Evolutionary conservation across 73 alveolate species (phyloP), one percentile per base, ranked within the genome.

Genomic region (Paramecium sexaurelia): DNA sequence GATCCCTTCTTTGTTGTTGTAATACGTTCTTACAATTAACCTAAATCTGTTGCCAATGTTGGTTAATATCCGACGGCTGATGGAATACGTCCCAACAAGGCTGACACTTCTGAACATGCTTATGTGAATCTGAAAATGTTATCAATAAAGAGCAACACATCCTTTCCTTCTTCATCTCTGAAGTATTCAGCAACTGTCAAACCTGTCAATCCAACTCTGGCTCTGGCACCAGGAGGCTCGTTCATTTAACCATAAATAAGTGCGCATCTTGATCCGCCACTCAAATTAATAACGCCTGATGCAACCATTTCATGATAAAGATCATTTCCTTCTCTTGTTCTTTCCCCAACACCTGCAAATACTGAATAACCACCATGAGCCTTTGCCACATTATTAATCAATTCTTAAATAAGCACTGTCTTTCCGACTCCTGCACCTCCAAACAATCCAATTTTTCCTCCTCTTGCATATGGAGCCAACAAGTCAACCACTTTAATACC

Each of bases 371-470:
- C 99, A 45, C 99, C 99, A 91, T 96, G 99, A 82, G 87, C 94
- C 92, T 93, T 94, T 67, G 99, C 99, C 61, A 97, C 99, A 95
- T 97, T 97, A 95, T 97, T 97, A 92, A 97, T 97, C 85, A 97
- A 97, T 92, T 97, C 99, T 99, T 97, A 96, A 96, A 97, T 97
- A 56, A 97, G 97, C 95, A 97, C 99, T 56, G 99, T 97, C 94
- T 97, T 97, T 56, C 99, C 99, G 95, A 97, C 99, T n/a, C 99
- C 99, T 17, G 99, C 99, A 45, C 99, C 99, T 29, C 99, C 99
- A 96, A 97, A 95, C 86, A 95, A 93, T 67, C 96, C 97, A 55
- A 94, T 89, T 96, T 97, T 97, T 26, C 99, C 99, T 94, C 99
- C 99, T 94, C 96, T 96, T 85, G 99, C 99, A 85, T 96, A 97